phyloP scores from a whole-genome alignment of 163 green algal species.

The Smithsoniella earleae region DNA sequence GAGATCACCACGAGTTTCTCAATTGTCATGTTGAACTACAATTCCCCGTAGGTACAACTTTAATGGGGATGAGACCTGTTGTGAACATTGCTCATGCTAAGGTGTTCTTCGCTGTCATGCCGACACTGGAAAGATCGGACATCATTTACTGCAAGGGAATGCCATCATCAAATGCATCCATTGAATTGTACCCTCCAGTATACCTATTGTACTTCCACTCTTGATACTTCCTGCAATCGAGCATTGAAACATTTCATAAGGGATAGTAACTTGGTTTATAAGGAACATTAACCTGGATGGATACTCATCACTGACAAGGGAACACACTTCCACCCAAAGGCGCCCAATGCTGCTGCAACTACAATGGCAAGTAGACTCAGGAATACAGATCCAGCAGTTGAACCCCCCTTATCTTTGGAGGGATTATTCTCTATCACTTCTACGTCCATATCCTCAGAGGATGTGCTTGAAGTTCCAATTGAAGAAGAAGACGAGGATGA shows the following conservation, averaged over 20 bases:
- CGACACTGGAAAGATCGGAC: too few relatives aligned
- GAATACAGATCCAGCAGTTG: neutral
- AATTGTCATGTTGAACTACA: too few relatives aligned
- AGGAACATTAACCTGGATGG: neutral
- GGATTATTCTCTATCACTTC: neutral
- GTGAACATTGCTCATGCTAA: too few relatives aligned
- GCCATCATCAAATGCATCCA: neutral
- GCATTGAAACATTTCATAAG: neutral
- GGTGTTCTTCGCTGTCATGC: too few relatives aligned
- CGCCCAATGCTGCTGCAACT: neutral
- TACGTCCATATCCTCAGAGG: neutral
- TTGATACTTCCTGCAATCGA: slow-evolving; percentile 26
- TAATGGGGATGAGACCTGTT: too few relatives aligned
- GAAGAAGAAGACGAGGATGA: neutral
- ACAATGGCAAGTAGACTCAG: neutral
- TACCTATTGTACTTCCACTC: neutral
- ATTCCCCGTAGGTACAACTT: too few relatives aligned
- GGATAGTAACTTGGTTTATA: neutral
- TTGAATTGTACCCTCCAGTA: neutral
- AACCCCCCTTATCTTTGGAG: neutral
- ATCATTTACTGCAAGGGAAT: slow-evolving; percentile 22
- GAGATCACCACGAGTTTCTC: too few relatives aligned
- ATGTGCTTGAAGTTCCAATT: neutral
- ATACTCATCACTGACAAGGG: neutral
- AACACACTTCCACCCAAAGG: slow-evolving; percentile 18